Percentiles rank a stretch among this genome's conserved stretches.
Conservation (phyloP, 2,329 filamentous ascomycete species). For the Byssochlamys sp. region DNA sequence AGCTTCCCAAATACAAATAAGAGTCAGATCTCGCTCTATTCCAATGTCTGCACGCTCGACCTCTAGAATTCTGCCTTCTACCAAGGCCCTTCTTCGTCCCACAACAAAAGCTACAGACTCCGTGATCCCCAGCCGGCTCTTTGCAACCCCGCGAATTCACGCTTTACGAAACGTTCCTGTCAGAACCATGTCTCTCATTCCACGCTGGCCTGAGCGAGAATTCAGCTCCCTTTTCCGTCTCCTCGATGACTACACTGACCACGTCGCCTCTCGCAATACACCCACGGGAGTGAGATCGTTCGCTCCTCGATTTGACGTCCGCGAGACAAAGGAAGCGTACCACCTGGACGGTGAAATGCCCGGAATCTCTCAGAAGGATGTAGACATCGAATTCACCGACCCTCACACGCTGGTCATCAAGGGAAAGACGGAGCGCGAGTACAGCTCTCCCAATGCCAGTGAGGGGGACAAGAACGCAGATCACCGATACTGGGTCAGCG, state of each 20-base stretch:
- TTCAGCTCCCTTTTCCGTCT: constrained; percentile 30
- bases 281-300: constrained; percentile 16
- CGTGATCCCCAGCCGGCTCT: not conserved
- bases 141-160: not conserved
- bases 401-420: constrained; percentile 31
- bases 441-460: constrained; percentile 14
- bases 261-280: constrained; percentile 10
- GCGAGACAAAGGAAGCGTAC: constrained; percentile 31
- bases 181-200: constrained; percentile 12
- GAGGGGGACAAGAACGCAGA: constrained; percentile 18
- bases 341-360: constrained; percentile 34
- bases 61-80: not conserved
- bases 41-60: not conserved
- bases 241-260: constrained; percentile 24
- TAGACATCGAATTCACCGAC: constrained; percentile 35
- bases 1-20: not conserved
- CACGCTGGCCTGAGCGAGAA: constrained; percentile 13
- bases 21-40: not conserved
- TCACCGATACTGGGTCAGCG: constrained; percentile 44
- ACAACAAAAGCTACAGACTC: not conserved
- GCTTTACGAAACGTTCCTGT: not conserved
- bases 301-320: constrained; percentile 33
- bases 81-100: not conserved
- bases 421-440: constrained; percentile 24
- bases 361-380: constrained; percentile 32